Percentiles rank a stretch among this genome's conserved stretches.
These are phyloP conservation scores for Fraxinus sp. DNA, from an alignment of 305 asterid species.

Conservation along the genomic window DNA sequence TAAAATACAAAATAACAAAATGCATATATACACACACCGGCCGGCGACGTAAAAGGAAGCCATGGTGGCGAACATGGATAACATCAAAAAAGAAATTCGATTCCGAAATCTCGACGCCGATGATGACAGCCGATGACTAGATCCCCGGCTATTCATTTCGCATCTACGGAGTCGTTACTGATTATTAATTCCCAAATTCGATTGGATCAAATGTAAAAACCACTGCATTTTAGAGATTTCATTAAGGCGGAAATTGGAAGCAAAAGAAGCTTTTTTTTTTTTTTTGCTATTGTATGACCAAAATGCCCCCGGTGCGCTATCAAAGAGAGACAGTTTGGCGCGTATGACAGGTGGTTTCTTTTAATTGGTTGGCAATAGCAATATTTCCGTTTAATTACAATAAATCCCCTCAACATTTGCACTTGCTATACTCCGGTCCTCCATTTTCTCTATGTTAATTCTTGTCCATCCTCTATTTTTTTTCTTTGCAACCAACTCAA, in stretches of 20 bases:
- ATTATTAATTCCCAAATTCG: background rate
- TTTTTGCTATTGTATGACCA: background rate
- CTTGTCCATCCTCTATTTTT: too few relatives aligned
- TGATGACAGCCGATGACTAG: constrained; percentile 47
- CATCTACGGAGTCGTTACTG: constrained; percentile 27
- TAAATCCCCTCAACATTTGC: background rate
- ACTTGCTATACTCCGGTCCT: background rate
- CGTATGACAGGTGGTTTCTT: background rate
- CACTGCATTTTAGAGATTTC: too few relatives aligned
- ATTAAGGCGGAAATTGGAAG: background rate
- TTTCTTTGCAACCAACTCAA: background rate
- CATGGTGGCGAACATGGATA: constrained; percentile 81
- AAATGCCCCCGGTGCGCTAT: background rate
- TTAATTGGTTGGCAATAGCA: background rate
- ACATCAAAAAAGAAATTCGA: constrained; percentile 57
- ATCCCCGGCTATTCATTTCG: constrained; percentile 61
- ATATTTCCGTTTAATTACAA: background rate
- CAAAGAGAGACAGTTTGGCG: background rate
- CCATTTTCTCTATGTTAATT: background rate
- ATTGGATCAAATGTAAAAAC: background rate
- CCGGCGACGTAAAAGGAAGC: constrained; percentile 72
- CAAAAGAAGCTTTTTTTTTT: too few relatives aligned
- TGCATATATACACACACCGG: constrained; percentile 38
- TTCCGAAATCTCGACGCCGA: constrained; percentile 46
- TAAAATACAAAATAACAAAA: background rate